Conservation (phyloP, 2,329 filamentous ascomycete species). For the Arachnomyces sp. region DNA sequence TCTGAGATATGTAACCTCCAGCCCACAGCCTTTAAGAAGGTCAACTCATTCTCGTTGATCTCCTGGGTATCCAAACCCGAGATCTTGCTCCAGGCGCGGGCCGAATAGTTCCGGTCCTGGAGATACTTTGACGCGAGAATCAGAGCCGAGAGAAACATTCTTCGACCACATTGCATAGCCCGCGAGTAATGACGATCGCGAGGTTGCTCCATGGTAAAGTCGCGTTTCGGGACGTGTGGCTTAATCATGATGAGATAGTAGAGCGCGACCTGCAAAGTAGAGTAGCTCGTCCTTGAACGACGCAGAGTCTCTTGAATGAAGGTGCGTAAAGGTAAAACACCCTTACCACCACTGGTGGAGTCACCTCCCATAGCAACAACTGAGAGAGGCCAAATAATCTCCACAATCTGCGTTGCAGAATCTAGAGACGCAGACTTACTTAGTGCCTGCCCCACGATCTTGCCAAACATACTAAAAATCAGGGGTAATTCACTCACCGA, state of each 20-base stretch:
- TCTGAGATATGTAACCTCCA: constrained; percentile 95
- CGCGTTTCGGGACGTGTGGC: constrained; percentile 70
- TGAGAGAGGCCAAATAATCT: constrained; percentile 92
- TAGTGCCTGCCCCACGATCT: neutral
- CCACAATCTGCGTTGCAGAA: constrained; percentile 93
- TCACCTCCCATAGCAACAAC: constrained; percentile 69
- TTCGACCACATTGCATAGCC: constrained; percentile 86
- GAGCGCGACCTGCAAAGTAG: constrained; percentile 88
- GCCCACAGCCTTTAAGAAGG: constrained; percentile 79
- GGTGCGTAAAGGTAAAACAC: constrained; percentile 79
- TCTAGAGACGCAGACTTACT: constrained; percentile 54
- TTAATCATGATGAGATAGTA: constrained; percentile 96
- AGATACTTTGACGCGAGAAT: constrained; percentile 97
- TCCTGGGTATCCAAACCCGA: constrained; percentile 87
- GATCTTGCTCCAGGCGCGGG: constrained; percentile 97
- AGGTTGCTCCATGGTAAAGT: constrained; percentile 80
- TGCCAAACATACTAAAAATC: constrained; percentile 14
- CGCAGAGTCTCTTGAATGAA: constrained; percentile 97
- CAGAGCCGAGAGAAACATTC: constrained; percentile 92
- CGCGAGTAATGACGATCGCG: constrained; percentile 63
- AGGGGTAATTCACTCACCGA: constrained; percentile 63
- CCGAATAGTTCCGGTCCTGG: constrained; percentile 95
- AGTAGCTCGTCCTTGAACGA: constrained; percentile 92
- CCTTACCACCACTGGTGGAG: constrained; percentile 54
- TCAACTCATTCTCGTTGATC: constrained; percentile 94